Base-by-base conservation (phyloP, 371 early-diverging fungal species). In the Homolaphlyctis polyrhiza region DNA sequence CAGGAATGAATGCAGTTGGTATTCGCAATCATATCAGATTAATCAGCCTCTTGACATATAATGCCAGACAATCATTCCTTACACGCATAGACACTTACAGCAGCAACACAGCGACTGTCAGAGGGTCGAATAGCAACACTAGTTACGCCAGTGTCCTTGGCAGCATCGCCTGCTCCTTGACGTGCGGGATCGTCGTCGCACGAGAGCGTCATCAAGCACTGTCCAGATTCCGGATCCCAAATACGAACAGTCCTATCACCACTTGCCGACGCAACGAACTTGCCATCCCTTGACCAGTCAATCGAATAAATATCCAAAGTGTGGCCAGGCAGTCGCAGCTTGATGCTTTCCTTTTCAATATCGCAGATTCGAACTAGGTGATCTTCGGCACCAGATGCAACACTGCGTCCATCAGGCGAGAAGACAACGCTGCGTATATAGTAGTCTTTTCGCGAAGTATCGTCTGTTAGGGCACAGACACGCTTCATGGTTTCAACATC, bases 331-430 rank as follows among this genome's bases (percentile, higher is more conserved):
- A 81, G 63, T 2, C 58, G 59, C 35, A 66, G 49, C 21, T 54
- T 23, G 33, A 77, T 55, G 32, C 59, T 6, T 43, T 66, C 57
- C 13, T 55, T 52, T 5, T 23, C 14, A 27, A 81, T 73, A 59
- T 79, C 71, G 76, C 81, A 84, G 23, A 92, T 86, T 57, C 97
- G 87, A 63, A 97, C 93, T 61, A 91, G 87, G 65, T 89, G 93
- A 74, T 98, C 99, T 75, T 98, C 97, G 18, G 96, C 97, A 45
- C 99, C 99, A 1, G 99, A 95, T 4, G 97, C 99, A 39, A 98
- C 79, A 62, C 72, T 89, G 58, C 83, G 86, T 62, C 92, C 91
- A 71, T 97, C 96, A 11, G 96, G 95, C 64, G 94, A 94, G 69
- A 99, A 99, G 76, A 93, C 93, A 33, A 98, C 96, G 2, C 95